Evolutionary conservation across 768 basidiomycete species (phyloP).

Genomic region (Chalciporus sphaerocephalus): DNA sequence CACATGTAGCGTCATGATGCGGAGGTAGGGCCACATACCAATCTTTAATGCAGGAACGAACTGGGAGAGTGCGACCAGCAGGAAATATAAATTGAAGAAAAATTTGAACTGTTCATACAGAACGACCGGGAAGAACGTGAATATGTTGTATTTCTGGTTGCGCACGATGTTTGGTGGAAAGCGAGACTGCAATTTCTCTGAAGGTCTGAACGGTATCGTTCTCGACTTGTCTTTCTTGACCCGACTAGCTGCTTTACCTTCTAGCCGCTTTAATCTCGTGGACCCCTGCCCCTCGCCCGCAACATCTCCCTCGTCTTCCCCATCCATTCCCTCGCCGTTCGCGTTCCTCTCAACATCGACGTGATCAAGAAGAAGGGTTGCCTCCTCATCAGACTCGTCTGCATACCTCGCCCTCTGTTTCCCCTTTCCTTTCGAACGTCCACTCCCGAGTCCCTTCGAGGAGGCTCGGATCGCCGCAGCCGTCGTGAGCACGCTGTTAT

Average conservation of each 20-base stretch:
- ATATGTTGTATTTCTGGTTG: slow-evolving; percentile 96
- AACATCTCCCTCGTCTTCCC: slow-evolving; percentile 37
- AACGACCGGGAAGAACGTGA: slow-evolving; percentile 96
- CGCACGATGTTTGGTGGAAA: slow-evolving; percentile 89
- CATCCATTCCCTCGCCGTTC: slow-evolving; percentile 36
- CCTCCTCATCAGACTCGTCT: slow-evolving; percentile 64
- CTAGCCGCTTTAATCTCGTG: slow-evolving; percentile 25
- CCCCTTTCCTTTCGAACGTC: slow-evolving; percentile 34
- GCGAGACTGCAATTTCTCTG: slow-evolving; percentile 65
- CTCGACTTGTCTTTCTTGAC: slow-evolving; percentile 64
- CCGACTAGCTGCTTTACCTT: slow-evolving; percentile 12
- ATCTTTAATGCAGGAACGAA: slow-evolving; percentile 96
- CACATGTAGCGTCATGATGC: neutral
- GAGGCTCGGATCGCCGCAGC: slow-evolving; percentile 30
- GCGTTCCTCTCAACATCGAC: slow-evolving; percentile 30
- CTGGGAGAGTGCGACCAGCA: slow-evolving; percentile 93
- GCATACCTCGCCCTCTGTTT: slow-evolving; percentile 52
- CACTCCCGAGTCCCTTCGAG: slow-evolving; percentile 12
- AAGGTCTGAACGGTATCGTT: slow-evolving; percentile 71
- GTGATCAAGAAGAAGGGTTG: slow-evolving; percentile 41
- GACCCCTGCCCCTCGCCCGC: slow-evolving; percentile 30
- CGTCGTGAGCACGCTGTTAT: slow-evolving; percentile 30
- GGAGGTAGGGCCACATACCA: slow-evolving; percentile 47
- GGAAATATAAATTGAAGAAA: slow-evolving; percentile 99
- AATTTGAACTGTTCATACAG: slow-evolving; percentile 99